These are phyloP conservation scores for Stylosanthes scabra DNA, from an alignment of 331 rosid genomes.

Conservation along the genomic window DNA sequence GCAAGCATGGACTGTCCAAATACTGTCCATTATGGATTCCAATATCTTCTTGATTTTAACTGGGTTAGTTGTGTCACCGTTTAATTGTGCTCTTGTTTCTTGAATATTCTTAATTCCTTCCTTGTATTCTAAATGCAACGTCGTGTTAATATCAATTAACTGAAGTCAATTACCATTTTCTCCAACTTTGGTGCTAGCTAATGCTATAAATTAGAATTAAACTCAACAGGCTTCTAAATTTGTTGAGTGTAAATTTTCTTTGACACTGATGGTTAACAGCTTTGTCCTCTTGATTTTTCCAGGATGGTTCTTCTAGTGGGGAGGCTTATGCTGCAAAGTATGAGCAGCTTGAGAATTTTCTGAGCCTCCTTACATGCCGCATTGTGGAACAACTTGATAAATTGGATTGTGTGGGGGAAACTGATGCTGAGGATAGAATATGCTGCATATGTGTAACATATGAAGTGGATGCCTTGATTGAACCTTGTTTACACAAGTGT, in stretches of 20 bases:
- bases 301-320: slow-evolving; percentile 80
- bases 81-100: slow-evolving; percentile 24
- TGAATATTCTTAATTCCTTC: slow-evolving; percentile 4
- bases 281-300: slow-evolving; percentile 38
- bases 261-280: slow-evolving; percentile 6
- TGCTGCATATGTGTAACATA: slow-evolving; percentile 91
- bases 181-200: slow-evolving; percentile 1
- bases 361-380: slow-evolving; percentile 68
- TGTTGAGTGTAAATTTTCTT: not conserved
- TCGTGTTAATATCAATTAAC: slow-evolving; percentile 17
- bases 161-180: not conserved
- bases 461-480: slow-evolving; percentile 73
- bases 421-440: slow-evolving; percentile 57
- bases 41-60: slow-evolving; percentile 81
- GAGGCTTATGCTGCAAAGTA: slow-evolving; percentile 58
- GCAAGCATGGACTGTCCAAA: slow-evolving; percentile 93
- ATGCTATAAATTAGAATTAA: slow-evolving; percentile 12
- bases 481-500: slow-evolving; percentile 87
- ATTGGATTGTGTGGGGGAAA: slow-evolving; percentile 47
- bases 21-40: slow-evolving; percentile 84
- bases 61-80: slow-evolving; percentile 71
- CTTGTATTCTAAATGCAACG: slow-evolving; percentile 1
- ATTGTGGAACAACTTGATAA: slow-evolving; percentile 49
- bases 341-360: slow-evolving; percentile 75
- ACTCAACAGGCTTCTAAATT: slow-evolving; percentile 4